Conservation (phyloP, 1,284 basidiomycete species). For the Gastroboletus turbinatus region DNA sequence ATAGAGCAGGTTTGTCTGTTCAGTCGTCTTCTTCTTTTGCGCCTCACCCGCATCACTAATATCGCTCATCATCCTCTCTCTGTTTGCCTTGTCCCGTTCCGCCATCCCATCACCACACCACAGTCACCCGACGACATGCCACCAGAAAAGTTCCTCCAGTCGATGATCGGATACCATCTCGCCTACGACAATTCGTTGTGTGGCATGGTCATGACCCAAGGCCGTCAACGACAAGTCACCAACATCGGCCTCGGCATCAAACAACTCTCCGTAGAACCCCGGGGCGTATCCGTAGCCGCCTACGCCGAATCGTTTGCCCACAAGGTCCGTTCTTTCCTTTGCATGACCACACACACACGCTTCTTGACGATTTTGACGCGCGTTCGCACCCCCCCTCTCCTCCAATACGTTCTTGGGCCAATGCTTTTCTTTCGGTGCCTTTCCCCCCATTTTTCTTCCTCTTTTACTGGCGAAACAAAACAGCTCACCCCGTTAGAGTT, state of each 20-base stretch:
- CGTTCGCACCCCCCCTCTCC: neutral
- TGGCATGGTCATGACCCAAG: constrained; percentile 82
- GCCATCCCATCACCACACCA: neutral
- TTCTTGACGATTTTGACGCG: neutral
- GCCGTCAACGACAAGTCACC: constrained; percentile 66
- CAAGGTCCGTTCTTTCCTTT: constrained; percentile 50
- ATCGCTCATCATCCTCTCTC: constrained; percentile 4
- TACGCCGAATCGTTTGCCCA: constrained; percentile 73
- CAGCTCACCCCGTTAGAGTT: constrained; percentile 59
- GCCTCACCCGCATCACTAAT: neutral
- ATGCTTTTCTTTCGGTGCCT: neutral
- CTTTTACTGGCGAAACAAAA: neutral
- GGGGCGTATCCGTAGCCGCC: constrained; percentile 52
- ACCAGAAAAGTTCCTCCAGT: constrained; percentile 59
- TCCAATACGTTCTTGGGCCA: neutral
- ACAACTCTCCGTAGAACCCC: constrained; percentile 57
- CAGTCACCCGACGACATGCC: constrained; percentile 50
- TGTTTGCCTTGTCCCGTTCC: neutral
- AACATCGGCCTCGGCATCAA: constrained; percentile 78
- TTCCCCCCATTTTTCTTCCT: neutral
- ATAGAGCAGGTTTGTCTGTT: constrained; percentile 64
- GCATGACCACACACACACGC: neutral
- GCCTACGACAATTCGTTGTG: constrained; percentile 65
- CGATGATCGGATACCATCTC: constrained; percentile 78
- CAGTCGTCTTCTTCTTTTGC: neutral